Percentiles rank a stretch among this genome's conserved stretches.
These are phyloP conservation scores for Hanseniaspora guilliermondii DNA, from an alignment of 805 yeast species.

Conservation along the genomic window DNA sequence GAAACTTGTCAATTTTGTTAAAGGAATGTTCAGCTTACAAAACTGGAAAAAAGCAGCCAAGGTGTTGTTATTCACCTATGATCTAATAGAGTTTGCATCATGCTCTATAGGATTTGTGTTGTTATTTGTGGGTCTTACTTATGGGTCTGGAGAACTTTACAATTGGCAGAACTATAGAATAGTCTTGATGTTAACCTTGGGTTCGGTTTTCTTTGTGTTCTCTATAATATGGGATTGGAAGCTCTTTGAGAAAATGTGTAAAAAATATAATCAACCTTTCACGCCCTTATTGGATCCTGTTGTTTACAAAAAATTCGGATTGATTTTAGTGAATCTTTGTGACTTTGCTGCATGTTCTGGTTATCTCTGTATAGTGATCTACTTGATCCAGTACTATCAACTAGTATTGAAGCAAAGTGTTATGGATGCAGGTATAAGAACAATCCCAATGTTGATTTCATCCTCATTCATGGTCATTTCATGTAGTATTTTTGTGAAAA, in stretches of 20 bases:
- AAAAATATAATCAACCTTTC: background rate
- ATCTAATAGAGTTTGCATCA: constrained; percentile 21
- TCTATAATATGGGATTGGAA: constrained; percentile 38
- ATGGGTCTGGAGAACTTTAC: constrained; percentile 48
- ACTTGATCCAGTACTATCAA: constrained; percentile 13
- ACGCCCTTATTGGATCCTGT: constrained; percentile 9
- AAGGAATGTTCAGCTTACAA: background rate
- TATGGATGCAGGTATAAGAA: constrained; percentile 18
- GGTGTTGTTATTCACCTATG: constrained; percentile 17
- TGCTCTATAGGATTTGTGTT: constrained; percentile 20
- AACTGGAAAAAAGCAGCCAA: background rate
- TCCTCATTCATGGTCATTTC: constrained; percentile 14
- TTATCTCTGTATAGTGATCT: background rate
- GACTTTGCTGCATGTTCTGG: background rate
- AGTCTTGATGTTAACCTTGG: constrained; percentile 33
- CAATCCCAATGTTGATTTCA: constrained; percentile 19
- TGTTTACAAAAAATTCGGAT: constrained; percentile 11
- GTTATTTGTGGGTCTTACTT: constrained; percentile 21
- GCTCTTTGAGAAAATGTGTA: constrained; percentile 16
- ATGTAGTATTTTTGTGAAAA: constrained; percentile 26
- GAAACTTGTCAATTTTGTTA: background rate
- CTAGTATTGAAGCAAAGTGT: constrained; percentile 12
- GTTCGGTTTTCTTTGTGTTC: constrained; percentile 30
- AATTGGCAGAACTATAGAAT: constrained; percentile 40
- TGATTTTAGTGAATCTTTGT: constrained; percentile 7